These are phyloP conservation scores for Apiotrichum porosum DNA, from an alignment of 1,284 basidiomycete species.

Conservation along the genomic window DNA sequence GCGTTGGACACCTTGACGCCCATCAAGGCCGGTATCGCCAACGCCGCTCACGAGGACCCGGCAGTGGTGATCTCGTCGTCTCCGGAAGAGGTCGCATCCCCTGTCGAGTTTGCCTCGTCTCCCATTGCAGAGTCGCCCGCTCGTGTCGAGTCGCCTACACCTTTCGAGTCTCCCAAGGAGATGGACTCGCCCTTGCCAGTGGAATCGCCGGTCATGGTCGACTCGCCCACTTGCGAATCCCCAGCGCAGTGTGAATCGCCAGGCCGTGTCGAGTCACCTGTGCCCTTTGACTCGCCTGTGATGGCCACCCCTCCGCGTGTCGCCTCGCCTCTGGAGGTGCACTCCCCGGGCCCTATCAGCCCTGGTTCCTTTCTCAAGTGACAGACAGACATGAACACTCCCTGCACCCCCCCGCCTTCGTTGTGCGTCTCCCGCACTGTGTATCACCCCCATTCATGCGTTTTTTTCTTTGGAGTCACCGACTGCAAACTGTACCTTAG, in stretches of 20 bases:
- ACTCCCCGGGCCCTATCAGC: too few species aligned
- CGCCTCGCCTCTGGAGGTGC: too few species aligned
- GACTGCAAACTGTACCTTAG: too few species aligned
- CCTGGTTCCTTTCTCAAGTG: too few species aligned
- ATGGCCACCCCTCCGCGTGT: background rate
- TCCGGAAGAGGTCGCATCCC: conserved; percentile 1
- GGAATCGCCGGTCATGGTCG: conserved; percentile 1
- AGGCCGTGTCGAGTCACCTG: background rate
- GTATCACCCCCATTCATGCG: too few species aligned
- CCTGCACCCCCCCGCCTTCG: too few species aligned
- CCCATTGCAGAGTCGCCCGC: conserved; percentile 1
- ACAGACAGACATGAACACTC: too few species aligned
- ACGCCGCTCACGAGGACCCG: background rate
- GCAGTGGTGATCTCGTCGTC: background rate
- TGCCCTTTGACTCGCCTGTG: background rate
- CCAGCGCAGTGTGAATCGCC: conserved; percentile 5
- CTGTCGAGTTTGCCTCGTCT: background rate
- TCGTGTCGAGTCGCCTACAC: conserved; percentile 4
- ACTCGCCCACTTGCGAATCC: background rate
- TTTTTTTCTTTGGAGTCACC: too few species aligned
- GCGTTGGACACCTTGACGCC: conserved; percentile 3
- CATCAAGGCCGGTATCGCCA: conserved; percentile 2
- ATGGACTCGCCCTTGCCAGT: conserved; percentile 2
- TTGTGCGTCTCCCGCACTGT: too few species aligned
- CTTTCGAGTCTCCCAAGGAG: conserved; percentile 2